Conservation (phyloP, 352 stramenopile genomes). For the Globisporangium orthogonon region DNA sequence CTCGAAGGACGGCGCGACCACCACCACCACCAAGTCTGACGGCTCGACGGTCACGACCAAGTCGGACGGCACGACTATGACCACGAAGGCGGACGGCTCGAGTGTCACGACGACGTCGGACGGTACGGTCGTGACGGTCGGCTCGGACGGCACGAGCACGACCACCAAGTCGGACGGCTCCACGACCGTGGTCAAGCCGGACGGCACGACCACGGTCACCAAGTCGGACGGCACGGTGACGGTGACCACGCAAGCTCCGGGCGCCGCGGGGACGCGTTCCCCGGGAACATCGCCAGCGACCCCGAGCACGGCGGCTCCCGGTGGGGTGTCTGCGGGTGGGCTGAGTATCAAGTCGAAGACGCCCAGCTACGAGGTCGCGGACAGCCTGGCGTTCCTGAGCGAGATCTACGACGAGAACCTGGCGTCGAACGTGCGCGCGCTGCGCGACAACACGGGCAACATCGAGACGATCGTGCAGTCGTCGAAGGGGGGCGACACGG, state of each 20-base stretch:
- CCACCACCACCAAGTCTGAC: conserved; percentile 1
- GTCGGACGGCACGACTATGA: conserved; percentile 1
- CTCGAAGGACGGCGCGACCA: conserved; percentile 6
- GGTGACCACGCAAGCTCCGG: conserved; percentile 6
- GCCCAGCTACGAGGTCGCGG: conserved; percentile 17
- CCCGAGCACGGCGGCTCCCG: background rate
- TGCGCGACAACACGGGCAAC: conserved; percentile 43
- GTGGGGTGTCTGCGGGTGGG: background rate
- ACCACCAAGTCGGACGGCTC: conserved; percentile 2
- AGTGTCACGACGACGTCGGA: conserved; percentile 4
- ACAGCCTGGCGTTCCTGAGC: conserved; percentile 34
- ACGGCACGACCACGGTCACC: conserved; percentile 7
- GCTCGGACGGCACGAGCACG: conserved; percentile 5
- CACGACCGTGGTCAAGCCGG: conserved; percentile 1
- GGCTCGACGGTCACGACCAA: conserved; percentile 5
- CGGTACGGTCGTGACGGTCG: conserved; percentile 2
- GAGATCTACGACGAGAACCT: conserved; percentile 48
- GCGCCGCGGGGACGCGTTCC: conserved; percentile 2
- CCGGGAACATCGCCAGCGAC: background rate
- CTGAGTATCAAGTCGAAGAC: conserved; percentile 14
- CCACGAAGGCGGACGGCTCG: conserved; percentile 3
- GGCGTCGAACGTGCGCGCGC: conserved; percentile 34
- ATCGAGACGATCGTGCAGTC: conserved; percentile 57
- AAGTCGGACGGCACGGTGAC: conserved; percentile 3
- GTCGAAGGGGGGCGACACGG: conserved; percentile 20